Percentiles rank a stretch among this genome's conserved stretches.
Conservation (phyloP, 768 basidiomycete species). For the Mycena floridula region DNA sequence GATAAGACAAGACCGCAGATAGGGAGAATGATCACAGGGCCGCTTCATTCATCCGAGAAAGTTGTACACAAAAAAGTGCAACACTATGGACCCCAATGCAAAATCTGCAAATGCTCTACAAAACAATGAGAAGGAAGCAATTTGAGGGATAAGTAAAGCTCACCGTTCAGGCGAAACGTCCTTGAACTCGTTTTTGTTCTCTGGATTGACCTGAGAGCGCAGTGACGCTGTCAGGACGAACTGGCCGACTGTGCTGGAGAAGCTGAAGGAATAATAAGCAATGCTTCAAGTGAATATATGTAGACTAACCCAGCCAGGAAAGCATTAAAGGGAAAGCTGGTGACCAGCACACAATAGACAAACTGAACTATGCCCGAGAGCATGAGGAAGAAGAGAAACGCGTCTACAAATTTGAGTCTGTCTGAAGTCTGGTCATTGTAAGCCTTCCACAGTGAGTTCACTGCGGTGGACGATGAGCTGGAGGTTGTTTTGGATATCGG, state of each 20-base stretch:
- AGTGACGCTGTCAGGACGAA: slow-evolving; percentile 93
- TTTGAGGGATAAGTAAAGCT: slow-evolving; percentile 17
- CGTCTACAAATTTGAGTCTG: slow-evolving; percentile 90
- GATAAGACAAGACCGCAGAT: no score
- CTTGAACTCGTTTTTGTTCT: slow-evolving; percentile 78
- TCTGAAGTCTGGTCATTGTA: slow-evolving; percentile 75
- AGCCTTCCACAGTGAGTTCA: slow-evolving; percentile 63
- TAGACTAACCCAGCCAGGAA: slow-evolving; percentile 85
- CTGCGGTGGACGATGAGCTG: slow-evolving; percentile 24
- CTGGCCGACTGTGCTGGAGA: slow-evolving; percentile 90
- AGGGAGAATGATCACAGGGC: no score
- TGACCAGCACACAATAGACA: slow-evolving; percentile 84
- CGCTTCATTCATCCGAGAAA: slow-evolving; percentile 87
- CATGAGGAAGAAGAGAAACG: slow-evolving; percentile 88
- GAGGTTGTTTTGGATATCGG: slow-evolving; percentile 14
- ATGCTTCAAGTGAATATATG: not conserved
- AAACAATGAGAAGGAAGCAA: slow-evolving; percentile 1
- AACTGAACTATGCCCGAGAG: slow-evolving; percentile 89
- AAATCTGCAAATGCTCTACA: slow-evolving; percentile 95
- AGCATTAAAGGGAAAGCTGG: slow-evolving; percentile 95
- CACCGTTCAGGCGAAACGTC: slow-evolving; percentile 92
- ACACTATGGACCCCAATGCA: slow-evolving; percentile 86
- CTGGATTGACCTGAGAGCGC: slow-evolving; percentile 87
- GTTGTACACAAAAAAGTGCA: slow-evolving; percentile 99
- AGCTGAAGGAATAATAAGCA: slow-evolving; percentile 40